phyloP scores from a whole-genome alignment of 352 stramenopile species.

The Ophiocytium majus region DNA sequence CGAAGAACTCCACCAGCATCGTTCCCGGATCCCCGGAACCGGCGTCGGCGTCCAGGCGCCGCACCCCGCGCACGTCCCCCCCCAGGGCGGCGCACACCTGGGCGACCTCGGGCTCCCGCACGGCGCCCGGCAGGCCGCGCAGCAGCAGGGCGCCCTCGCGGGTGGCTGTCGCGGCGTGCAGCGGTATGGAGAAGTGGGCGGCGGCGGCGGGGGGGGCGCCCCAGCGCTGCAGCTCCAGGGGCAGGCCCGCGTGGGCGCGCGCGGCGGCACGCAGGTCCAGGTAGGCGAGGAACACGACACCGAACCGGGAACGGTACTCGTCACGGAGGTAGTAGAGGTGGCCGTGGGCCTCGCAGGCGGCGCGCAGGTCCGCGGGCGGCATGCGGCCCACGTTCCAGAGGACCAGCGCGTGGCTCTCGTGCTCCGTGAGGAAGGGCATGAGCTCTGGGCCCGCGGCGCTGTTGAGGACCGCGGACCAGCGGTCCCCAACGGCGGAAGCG shows the following conservation, averaged over 20 bases:
- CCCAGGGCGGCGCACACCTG: background rate
- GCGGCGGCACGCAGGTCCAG: conserved; percentile 51
- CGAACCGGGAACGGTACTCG: conserved; percentile 32
- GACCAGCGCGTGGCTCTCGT: conserved; percentile 47
- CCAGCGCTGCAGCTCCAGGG: conserved; percentile 30
- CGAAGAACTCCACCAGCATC: conserved; percentile 15
- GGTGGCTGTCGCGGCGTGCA: conserved; percentile 46
- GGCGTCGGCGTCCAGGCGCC: background rate
- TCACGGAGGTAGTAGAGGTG: conserved; percentile 54
- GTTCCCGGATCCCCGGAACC: background rate
- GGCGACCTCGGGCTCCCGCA: background rate
- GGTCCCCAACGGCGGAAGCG: conserved; percentile 36
- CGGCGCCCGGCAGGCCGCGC: conserved; percentile 32
- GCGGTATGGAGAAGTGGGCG: conserved; percentile 52
- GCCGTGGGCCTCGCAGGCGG: conserved; percentile 44
- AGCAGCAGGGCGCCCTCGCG: conserved; percentile 50
- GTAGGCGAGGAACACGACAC: conserved; percentile 58
- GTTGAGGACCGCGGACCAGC: conserved; percentile 51
- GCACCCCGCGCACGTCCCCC: conserved; percentile 7
- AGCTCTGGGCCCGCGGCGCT: conserved; percentile 46
- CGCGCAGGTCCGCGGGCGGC: conserved; percentile 34
- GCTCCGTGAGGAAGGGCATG: conserved; percentile 55
- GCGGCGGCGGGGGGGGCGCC: conserved; percentile 21
- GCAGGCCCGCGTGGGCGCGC: conserved; percentile 39
- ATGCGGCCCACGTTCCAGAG: conserved; percentile 56